A percentile compares a stretch with the other conserved stretches of the same genome.
These are phyloP conservation scores for Pythium monospermum DNA, from an alignment of 352 stramenopile genomes.

Conservation along the genomic window DNA sequence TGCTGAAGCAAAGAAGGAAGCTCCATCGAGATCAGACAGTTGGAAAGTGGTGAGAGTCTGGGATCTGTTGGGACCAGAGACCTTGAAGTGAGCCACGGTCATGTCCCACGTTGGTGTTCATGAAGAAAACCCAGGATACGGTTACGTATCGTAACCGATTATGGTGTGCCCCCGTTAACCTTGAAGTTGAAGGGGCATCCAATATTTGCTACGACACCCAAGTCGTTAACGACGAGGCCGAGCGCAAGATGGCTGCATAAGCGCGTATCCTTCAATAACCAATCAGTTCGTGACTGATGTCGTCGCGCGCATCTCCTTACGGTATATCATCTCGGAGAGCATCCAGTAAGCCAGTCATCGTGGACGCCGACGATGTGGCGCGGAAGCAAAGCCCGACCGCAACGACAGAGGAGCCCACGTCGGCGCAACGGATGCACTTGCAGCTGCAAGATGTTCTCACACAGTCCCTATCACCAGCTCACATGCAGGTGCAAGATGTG, in stretches of 20 bases:
- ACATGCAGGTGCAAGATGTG: slow-evolving; percentile 25
- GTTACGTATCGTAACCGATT: not conserved
- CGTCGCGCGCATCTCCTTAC: slow-evolving; percentile 15
- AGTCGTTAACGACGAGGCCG: not conserved
- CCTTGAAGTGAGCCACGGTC: not conserved
- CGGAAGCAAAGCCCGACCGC: not conserved
- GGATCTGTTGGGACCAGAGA: not conserved
- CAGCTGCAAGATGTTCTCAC: slow-evolving; percentile 7
- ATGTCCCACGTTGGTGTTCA: too few species aligned
- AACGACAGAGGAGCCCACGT: not conserved
- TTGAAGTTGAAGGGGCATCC: not conserved
- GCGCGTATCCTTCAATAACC: too few species aligned
- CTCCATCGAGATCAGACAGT: too few species aligned
- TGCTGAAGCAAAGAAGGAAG: too few species aligned
- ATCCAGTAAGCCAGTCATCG: too few species aligned
- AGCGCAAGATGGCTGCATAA: too few species aligned
- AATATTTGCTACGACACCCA: not conserved
- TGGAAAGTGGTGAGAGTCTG: too few species aligned
- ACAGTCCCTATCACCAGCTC: not conserved
- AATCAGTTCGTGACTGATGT: slow-evolving; percentile 1
- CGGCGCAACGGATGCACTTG: slow-evolving; percentile 2
- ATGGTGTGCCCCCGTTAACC: not conserved
- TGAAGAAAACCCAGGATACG: not conserved
- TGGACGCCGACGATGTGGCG: too few species aligned
- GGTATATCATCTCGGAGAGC: not conserved